Evolutionary conservation across 208 protist species (phyloP).

Genomic region (Wallacemonas sp.): DNA sequence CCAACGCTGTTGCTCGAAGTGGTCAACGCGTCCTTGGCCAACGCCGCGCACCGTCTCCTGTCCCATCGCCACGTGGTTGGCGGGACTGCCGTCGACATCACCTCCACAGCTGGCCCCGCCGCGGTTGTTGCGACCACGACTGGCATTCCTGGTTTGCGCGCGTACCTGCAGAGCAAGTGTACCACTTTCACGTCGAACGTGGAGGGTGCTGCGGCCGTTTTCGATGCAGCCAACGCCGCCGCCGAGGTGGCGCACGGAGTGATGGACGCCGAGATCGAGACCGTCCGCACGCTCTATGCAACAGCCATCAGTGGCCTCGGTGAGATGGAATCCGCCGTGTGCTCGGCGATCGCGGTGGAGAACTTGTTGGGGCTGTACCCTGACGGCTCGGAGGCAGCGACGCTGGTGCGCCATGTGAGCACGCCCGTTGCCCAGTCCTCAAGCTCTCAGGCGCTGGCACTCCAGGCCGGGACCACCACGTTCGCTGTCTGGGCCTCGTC

Average conservation of each 20-base stretch:
- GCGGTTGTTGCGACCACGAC: neutral
- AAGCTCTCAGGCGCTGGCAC: neutral
- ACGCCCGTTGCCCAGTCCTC: slow-evolving; percentile 3
- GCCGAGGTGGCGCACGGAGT: slow-evolving; percentile 10
- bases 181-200: slow-evolving; percentile 40
- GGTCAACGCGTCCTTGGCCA: slow-evolving; percentile 53
- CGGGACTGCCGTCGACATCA: slow-evolving; percentile 7
- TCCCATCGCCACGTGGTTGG: slow-evolving; percentile 58
- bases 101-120: neutral
- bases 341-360: slow-evolving; percentile 51
- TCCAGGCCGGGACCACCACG: slow-evolving; percentile 15
- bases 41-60: slow-evolving; percentile 60
- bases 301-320: slow-evolving; percentile 47
- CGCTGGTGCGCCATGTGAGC: slow-evolving; percentile 25
- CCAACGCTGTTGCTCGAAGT: slow-evolving; percentile 50
- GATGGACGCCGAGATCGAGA: slow-evolving; percentile 37
- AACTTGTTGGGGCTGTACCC: slow-evolving; percentile 36
- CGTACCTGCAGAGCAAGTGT: slow-evolving; percentile 35
- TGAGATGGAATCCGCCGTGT: slow-evolving; percentile 63
- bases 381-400: slow-evolving; percentile 12
- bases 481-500: slow-evolving; percentile 20
- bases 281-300: slow-evolving; percentile 33
- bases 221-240: slow-evolving; percentile 14
- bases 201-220: slow-evolving; percentile 32
- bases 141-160: slow-evolving; percentile 21